These are phyloP conservation scores for Apiospora pterosperma DNA, from an alignment of 2,329 filamentous ascomycete species.

Conservation along the genomic window DNA sequence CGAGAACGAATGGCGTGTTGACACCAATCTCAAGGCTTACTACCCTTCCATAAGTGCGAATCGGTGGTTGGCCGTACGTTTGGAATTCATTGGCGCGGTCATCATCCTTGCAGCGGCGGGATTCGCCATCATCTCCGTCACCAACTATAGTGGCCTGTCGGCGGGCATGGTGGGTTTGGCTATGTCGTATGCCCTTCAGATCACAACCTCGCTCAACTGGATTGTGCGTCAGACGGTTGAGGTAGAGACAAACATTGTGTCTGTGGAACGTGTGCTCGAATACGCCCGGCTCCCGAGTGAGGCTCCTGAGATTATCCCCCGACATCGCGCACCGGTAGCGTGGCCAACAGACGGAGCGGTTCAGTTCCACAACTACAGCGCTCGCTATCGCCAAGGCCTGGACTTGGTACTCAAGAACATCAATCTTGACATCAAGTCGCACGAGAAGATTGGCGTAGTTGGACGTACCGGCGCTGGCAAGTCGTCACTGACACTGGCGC, in stretches of 20 bases:
- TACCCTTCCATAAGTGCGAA: slow-evolving; percentile 94
- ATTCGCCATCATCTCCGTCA: slow-evolving; percentile 77
- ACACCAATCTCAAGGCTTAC: slow-evolving; percentile 90
- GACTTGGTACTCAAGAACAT: slow-evolving; percentile 93
- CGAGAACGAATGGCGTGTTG: slow-evolving; percentile 97
- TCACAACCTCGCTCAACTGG: slow-evolving; percentile 97
- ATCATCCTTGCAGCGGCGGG: slow-evolving; percentile 87
- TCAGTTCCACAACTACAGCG: slow-evolving; percentile 90
- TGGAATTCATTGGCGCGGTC: slow-evolving; percentile 92
- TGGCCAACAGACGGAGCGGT: slow-evolving; percentile 91
- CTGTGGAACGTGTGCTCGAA: slow-evolving; percentile 94
- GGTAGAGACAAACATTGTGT: slow-evolving; percentile 99
- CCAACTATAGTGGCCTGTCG: slow-evolving; percentile 59
- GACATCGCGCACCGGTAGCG: slow-evolving; percentile 79
- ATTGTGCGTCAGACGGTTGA: slow-evolving; percentile 98
- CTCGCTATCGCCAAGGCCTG: slow-evolving; percentile 83
- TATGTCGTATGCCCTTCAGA: slow-evolving; percentile 97
- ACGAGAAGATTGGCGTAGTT: slow-evolving; percentile 97
- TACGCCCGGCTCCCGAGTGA: slow-evolving; percentile 90
- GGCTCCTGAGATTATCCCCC: slow-evolving; percentile 88
- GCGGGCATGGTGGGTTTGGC: slow-evolving; percentile 82
- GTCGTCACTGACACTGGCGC: slow-evolving; percentile 83
- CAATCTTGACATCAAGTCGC: slow-evolving; percentile 86
- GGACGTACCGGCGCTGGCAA: slow-evolving; percentile 95
- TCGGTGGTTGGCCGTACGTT: slow-evolving; percentile 88